These are phyloP conservation scores for Chrysoporthe austroafricana DNA, from an alignment of 2,329 filamentous ascomycete species.

Conservation along the genomic window DNA sequence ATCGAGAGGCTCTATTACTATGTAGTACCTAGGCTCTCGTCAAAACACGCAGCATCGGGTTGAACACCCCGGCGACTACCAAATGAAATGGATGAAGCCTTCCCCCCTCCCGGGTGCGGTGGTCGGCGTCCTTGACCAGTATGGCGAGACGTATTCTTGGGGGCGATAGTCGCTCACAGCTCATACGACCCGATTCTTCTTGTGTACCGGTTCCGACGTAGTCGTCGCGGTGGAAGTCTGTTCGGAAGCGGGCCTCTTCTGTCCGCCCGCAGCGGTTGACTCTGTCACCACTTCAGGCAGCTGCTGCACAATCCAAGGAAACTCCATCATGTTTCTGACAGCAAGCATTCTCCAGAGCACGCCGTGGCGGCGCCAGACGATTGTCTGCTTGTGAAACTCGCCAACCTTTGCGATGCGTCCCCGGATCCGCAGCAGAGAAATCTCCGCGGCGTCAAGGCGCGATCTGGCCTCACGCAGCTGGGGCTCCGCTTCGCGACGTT, in stretches of 20 bases:
- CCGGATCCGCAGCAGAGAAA: too few relatives aligned
- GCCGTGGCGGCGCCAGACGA: too few relatives aligned
- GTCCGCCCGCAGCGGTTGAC: conserved; percentile 36
- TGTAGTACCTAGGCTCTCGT: conserved; percentile 23
- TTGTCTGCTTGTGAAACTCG: too few relatives aligned
- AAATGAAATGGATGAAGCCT: conserved; percentile 24
- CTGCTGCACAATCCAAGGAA: conserved; percentile 32
- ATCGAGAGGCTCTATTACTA: too few relatives aligned
- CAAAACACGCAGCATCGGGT: conserved; percentile 29
- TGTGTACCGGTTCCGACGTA: too few relatives aligned
- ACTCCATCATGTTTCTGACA: too few relatives aligned
- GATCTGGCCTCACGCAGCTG: too few relatives aligned
- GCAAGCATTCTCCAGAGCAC: too few relatives aligned
- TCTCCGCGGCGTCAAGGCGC: too few relatives aligned
- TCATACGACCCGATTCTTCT: conserved; percentile 33
- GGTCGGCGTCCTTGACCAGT: conserved; percentile 29
- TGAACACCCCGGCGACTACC: conserved; percentile 33
- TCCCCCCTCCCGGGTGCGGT: conserved; percentile 25
- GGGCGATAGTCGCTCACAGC: conserved; percentile 21
- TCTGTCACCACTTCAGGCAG: conserved; percentile 37
- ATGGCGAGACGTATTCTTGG: too few relatives aligned
- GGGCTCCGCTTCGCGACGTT: too few relatives aligned
- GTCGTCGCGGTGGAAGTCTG: conserved; percentile 17
- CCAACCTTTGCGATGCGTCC: too few relatives aligned
- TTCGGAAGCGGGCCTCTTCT: conserved; percentile 41